A percentile compares a stretch with the other conserved stretches of the same genome.
Conservation (phyloP, 495 filamentous ascomycete species). For the Durotheca rogersii region DNA sequence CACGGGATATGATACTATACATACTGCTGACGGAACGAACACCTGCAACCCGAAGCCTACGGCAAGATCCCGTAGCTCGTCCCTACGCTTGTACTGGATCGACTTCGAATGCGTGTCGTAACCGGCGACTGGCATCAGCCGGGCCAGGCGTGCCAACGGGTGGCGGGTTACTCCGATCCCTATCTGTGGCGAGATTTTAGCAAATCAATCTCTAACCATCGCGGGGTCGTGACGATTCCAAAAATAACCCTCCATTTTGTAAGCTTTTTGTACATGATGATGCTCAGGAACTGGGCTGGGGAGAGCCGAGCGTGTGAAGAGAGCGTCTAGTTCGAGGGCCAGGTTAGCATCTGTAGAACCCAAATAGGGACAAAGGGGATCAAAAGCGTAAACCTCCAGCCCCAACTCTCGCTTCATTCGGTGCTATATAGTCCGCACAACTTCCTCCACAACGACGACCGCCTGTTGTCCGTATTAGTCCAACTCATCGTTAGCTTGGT, state of each 20-base stretch:
- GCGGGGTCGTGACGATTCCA: conserved; percentile 13
- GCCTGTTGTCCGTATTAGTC: conserved; percentile 45
- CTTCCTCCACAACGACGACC: conserved; percentile 2
- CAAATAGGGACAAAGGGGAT: conserved; percentile 36
- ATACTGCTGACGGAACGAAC: no score
- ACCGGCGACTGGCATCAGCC: not conserved
- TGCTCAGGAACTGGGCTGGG: conserved; percentile 23
- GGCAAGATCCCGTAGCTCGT: not conserved
- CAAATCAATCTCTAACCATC: conserved; percentile 20
- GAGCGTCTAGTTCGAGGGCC: conserved; percentile 32
- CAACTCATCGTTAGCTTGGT: conserved; percentile 78
- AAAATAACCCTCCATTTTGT: conserved; percentile 31
- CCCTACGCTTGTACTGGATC: not conserved
- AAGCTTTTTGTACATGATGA: conserved; percentile 22
- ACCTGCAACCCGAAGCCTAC: no score
- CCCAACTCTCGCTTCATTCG: conserved; percentile 8
- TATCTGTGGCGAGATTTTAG: conserved; percentile 32
- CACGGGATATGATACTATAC: not conserved
- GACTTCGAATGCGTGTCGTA: not conserved
- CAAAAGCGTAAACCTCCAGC: conserved; percentile 34
- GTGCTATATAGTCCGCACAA: conserved; percentile 3
- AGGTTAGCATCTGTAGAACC: conserved; percentile 38
- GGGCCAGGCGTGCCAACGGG: not conserved
- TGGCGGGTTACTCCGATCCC: conserved; percentile 16
- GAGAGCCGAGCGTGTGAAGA: conserved; percentile 25